Conservation (phyloP, 140 eudicot species). For the Cichorium intybus region DNA sequence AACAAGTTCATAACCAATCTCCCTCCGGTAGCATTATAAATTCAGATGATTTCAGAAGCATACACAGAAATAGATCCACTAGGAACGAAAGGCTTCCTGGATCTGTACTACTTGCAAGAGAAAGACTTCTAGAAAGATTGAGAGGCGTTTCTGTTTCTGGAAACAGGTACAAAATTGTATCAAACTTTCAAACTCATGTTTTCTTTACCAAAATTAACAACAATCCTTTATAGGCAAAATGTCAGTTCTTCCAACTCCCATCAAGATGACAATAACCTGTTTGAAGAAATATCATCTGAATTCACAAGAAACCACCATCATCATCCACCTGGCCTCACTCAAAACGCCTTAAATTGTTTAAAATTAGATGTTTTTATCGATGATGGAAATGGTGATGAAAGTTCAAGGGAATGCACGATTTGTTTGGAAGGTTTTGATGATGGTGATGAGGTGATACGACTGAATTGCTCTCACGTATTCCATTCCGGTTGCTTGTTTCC, state of each 20-base stretch:
- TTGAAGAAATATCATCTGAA: constrained; percentile 17
- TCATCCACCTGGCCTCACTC: constrained; percentile 46
- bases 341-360: constrained; percentile 43
- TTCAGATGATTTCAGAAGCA: constrained; percentile 27
- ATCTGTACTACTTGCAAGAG: constrained; percentile 85
- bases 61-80: constrained; percentile 28
- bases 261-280: constrained; percentile 31
- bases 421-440: constrained; percentile 66
- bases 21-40: constrained; percentile 27
- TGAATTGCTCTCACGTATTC: constrained; percentile 63
- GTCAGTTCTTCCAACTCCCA: constrained; percentile 21
- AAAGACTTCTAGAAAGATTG: constrained; percentile 77
- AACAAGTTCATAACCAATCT: constrained; percentile 38
- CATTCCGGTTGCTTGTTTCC: constrained; percentile 73
- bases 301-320: constrained; percentile 13
- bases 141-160: constrained; percentile 64
- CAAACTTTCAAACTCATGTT: background rate
- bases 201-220: background rate
- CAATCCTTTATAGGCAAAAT: constrained; percentile 34
- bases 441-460: constrained; percentile 49
- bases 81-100: constrained; percentile 72
- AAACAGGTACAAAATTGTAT: constrained; percentile 31
- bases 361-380: constrained; percentile 36
- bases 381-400: constrained; percentile 14
- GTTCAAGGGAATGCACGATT: constrained; percentile 61